These are phyloP conservation scores for Pleodorina starrii DNA, from an alignment of 139 green algal species.

Conservation along the genomic window DNA sequence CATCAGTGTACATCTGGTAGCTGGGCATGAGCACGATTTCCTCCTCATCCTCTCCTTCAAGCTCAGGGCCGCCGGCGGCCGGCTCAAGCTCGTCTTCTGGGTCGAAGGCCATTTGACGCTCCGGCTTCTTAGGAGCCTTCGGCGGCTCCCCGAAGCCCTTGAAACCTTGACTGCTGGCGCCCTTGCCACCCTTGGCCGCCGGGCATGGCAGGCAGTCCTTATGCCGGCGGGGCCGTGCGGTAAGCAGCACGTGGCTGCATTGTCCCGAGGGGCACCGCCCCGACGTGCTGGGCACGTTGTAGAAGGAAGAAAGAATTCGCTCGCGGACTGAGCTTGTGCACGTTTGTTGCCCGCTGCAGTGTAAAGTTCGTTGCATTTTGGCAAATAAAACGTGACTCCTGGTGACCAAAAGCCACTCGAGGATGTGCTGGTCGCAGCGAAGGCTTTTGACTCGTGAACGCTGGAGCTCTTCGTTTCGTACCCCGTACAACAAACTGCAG, in stretches of 20 bases:
- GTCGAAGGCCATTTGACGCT: neutral
- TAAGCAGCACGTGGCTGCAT: neutral
- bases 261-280: neutral
- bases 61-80: neutral
- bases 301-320: conserved; percentile 25
- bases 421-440: no score
- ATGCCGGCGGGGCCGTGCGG: neutral
- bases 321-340: conserved; percentile 27
- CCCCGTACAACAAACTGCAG: no score
- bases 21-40: conserved; percentile 5
- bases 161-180: conserved; percentile 7
- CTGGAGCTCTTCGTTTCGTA: no score
- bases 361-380: neutral
- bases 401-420: no score
- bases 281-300: neutral
- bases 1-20: conserved; percentile 55
- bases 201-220: neutral
- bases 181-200: neutral
- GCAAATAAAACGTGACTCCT: no score
- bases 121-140: neutral
- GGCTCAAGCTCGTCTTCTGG: conserved; percentile 3
- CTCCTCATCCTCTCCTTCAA: neutral
- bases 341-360: neutral
- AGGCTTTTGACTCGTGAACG: no score
- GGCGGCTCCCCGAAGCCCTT: conserved; percentile 30